phyloP scores from a whole-genome alignment of 306 rosid genomes.

The Cyamopsis tetragonoloba region DNA sequence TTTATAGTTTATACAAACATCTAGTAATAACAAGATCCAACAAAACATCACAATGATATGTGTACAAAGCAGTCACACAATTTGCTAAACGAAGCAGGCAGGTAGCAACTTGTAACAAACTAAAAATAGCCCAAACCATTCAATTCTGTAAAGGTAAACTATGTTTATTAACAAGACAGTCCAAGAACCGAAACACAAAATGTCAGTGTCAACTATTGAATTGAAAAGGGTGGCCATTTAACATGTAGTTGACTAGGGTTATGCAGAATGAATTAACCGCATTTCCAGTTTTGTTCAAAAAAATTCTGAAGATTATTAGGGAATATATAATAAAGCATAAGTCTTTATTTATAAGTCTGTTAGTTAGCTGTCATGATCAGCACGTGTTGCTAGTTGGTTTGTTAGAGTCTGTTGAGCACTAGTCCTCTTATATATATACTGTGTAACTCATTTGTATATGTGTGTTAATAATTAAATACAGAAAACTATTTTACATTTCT shows the following conservation, averaged over 20 bases:
- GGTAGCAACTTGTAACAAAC: background rate
- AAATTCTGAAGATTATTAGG: no score
- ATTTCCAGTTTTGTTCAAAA: background rate
- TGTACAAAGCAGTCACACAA: background rate
- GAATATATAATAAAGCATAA: no score
- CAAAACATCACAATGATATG: background rate
- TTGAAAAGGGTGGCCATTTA: background rate
- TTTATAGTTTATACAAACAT: background rate
- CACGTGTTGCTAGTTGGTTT: no score
- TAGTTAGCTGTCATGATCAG: no score
- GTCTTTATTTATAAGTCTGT: no score
- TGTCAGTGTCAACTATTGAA: background rate
- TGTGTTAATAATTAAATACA: no score
- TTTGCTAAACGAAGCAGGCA: slow-evolving; percentile 1
- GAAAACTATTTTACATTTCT: no score
- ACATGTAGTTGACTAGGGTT: background rate
- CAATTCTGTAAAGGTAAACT: slow-evolving; percentile 8
- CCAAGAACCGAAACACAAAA: background rate
- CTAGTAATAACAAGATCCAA: background rate
- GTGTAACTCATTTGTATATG: no score
- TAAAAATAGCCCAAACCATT: background rate
- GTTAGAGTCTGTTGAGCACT: no score
- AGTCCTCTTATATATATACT: no score
- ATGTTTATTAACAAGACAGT: background rate
- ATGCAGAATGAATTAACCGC: background rate